Base-by-base conservation (phyloP, 352 stramenopile species). In the Globisporangium alternatum region DNA sequence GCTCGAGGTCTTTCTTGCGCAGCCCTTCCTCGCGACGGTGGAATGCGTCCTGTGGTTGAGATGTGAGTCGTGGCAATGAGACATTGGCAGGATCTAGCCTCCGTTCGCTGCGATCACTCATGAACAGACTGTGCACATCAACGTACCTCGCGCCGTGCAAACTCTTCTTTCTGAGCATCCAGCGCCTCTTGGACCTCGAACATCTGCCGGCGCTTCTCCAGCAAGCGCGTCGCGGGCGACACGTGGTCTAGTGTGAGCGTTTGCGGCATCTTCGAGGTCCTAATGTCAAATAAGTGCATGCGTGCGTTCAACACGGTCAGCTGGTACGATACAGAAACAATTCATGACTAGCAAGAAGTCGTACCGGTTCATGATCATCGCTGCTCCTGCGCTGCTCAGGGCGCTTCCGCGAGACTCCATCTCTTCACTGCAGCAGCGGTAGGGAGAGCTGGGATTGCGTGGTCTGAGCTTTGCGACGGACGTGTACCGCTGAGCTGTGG, bases 151-250 rank as follows among this genome's bases (percentile, higher is more conserved):
- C 88, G 82, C 2, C 88, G 75, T 47, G 89, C 82, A 71, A 97
- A 98, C 63, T 98, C 91, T 55, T 98, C 91, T 68, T 98, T 98
- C 65, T 98, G 91, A 1, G 90, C 88, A 65, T 98, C 92, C 13
- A 98, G 74, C 1, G 94, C 94, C 64, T 98, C 93, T 66, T 98
- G 91, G 13, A 96, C 88, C 64, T 98, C 94, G 75, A 98, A 98
- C 91, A 98, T 98, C 69, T 98, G 94, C 15, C 95, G 79, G 4
- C 94, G 81, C 72, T 98, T 98, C 68, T 98, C 95, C 15, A 98
- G 76, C 51, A 98, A 61, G 7, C 94, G 75, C 13, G 95, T 98
- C 13, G 93, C 93, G 3, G 95, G 93, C 1, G 90, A 97, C 0
- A 98, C 90, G 64, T 98, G 89, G 62, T 98, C 91, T 35, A 98